Evolutionary conservation across 371 early-diverging fungal species (phyloP).

Genomic region (Apophysomyces sp.): DNA sequence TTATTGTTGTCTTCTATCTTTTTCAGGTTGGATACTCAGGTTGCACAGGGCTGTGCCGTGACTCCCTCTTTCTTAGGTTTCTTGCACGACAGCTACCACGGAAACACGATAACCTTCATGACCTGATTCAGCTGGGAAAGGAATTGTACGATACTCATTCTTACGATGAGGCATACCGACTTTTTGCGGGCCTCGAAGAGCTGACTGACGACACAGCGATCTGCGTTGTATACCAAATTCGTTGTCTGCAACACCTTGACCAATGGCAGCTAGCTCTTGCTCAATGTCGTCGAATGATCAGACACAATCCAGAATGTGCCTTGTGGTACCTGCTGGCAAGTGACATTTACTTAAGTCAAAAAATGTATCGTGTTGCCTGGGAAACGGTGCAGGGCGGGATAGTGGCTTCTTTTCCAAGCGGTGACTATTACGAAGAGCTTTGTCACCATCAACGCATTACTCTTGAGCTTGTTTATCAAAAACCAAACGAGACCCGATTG

Average conservation of each 20-base stretch:
- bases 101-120: neutral
- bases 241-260: slow-evolving; percentile 9
- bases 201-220: neutral
- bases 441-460: too few relatives aligned
- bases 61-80: too few relatives aligned
- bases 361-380: slow-evolving; percentile 8
- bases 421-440: too few relatives aligned
- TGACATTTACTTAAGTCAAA: slow-evolving; percentile 12
- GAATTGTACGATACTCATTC: slow-evolving; percentile 7
- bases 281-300: slow-evolving; percentile 3
- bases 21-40: too few relatives aligned
- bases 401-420: neutral
- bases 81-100: too few relatives aligned
- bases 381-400: slow-evolving; percentile 8
- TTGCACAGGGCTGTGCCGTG: too few relatives aligned
- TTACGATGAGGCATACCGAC: slow-evolving; percentile 21
- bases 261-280: slow-evolving; percentile 9
- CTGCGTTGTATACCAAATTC: slow-evolving; percentile 19
- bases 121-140: slow-evolving; percentile 3
- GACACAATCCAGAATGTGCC: neutral
- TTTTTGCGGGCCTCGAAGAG: slow-evolving; percentile 13
- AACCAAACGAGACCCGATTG: neutral
- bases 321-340: slow-evolving; percentile 18
- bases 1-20: too few relatives aligned
- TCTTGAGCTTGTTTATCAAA: too few relatives aligned